Evolutionary conservation across 2,329 filamentous ascomycete species (phyloP).

Genomic region (Dryadomyces quercus-mongolicae): DNA sequence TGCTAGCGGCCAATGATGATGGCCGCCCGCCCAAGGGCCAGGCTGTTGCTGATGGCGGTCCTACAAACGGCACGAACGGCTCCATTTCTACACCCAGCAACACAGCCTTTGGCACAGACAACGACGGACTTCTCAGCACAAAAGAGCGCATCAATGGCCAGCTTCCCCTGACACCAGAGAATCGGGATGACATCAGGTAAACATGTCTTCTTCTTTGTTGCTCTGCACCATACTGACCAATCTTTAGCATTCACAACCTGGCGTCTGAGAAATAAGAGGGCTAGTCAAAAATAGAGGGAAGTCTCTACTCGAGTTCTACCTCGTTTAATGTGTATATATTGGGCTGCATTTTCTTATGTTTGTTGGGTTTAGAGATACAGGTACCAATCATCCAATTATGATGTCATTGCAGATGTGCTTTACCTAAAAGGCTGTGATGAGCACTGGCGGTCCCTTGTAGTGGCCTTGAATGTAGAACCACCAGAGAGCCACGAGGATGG

Average conservation of each 20-base stretch:
- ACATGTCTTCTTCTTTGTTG: neutral
- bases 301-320: no score
- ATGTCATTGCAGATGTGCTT: neutral
- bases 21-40: conserved; percentile 52
- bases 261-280: neutral
- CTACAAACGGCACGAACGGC: neutral
- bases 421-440: neutral
- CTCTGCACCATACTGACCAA: neutral
- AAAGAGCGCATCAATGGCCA: neutral
- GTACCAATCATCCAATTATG: neutral
- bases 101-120: no score
- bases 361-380: neutral
- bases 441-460: neutral
- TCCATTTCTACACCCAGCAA: no score
- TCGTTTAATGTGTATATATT: neutral
- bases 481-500: neutral
- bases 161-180: neutral
- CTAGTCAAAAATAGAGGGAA: no score
- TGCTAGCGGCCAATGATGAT: conserved; percentile 41
- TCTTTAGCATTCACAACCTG: neutral
- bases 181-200: conserved; percentile 9
- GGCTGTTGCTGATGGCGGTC: neutral
- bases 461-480: neutral
- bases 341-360: neutral
- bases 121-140: neutral